A percentile compares a stretch with the other conserved stretches of the same genome.
phyloP scores from a whole-genome alignment of 306 rosid species.

The Sicyos edulis region DNA sequence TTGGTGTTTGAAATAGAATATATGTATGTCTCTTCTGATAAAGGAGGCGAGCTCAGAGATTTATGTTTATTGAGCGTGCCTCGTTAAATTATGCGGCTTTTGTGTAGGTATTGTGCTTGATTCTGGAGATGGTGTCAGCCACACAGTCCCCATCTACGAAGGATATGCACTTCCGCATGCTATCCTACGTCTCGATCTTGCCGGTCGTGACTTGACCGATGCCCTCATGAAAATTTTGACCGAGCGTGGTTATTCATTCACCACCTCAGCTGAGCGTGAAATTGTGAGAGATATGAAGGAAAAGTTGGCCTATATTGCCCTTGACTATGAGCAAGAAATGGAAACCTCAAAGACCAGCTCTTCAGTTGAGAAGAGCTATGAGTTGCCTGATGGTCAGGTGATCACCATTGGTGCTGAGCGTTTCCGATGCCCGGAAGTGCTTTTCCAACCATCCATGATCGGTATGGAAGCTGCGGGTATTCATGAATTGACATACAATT shows the following conservation, averaged over 20 bases:
- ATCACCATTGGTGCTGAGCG: constrained; percentile 36
- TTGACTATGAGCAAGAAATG: constrained; percentile 69
- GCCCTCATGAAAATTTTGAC: too few relatives aligned
- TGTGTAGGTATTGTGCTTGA: constrained; percentile 31
- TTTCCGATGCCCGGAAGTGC: constrained; percentile 35
- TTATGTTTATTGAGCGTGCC: neutral
- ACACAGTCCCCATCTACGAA: constrained; percentile 34
- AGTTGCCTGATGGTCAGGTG: constrained; percentile 44
- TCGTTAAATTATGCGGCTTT: too few relatives aligned
- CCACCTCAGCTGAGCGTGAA: too few relatives aligned
- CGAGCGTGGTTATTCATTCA: too few relatives aligned
- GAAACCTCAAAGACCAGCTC: constrained; percentile 72
- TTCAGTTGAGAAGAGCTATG: constrained; percentile 72
- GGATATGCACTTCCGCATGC: constrained; percentile 39
- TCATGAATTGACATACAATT: too few relatives aligned
- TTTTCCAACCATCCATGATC: constrained; percentile 39
- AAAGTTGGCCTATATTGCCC: constrained; percentile 57
- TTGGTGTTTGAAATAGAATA: neutral
- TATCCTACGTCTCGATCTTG: constrained; percentile 62
- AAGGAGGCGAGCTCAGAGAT: neutral
- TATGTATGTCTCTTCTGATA: neutral
- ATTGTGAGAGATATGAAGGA: constrained; percentile 45
- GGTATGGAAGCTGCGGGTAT: too few relatives aligned
- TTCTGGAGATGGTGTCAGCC: constrained; percentile 40
- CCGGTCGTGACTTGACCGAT: too few relatives aligned